Conservation (phyloP, 139 green algal species). For the Chlamydomonas urium region DNA sequence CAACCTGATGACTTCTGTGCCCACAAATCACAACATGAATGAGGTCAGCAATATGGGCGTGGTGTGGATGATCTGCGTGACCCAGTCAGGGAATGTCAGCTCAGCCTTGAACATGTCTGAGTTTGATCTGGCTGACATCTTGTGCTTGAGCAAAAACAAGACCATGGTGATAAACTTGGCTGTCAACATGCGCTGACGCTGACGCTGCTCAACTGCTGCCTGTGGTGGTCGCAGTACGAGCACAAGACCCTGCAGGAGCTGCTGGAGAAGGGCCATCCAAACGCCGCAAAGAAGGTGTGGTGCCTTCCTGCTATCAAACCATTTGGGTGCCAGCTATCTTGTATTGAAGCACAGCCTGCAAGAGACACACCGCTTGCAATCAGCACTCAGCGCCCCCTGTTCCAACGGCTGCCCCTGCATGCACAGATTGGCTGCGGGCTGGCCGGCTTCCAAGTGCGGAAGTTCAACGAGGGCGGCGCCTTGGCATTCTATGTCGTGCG, state of each 20-base stretch:
- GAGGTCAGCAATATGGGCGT: conserved; percentile 6
- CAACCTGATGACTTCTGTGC: not conserved
- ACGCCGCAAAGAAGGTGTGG: conserved; percentile 51
- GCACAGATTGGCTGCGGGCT: conserved; percentile 4
- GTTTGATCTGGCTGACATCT: too few relatives aligned
- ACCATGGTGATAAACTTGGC: too few relatives aligned
- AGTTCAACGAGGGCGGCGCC: conserved; percentile 17
- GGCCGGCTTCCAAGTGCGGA: conserved; percentile 43
- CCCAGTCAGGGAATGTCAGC: too few relatives aligned
- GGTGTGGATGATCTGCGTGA: not conserved
- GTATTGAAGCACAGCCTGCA: too few relatives aligned
- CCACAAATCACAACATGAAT: conserved; percentile 8
- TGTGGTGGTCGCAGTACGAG: conserved; percentile 76
- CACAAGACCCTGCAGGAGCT: conserved; percentile 59
- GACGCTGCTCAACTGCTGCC: too few relatives aligned
- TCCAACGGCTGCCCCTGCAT: too few relatives aligned
- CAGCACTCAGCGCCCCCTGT: too few relatives aligned
- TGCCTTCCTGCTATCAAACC: not conserved
- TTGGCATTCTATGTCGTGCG: conserved; percentile 56
- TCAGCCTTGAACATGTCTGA: too few relatives aligned
- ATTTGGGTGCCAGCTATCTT: too few relatives aligned
- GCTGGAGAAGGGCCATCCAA: conserved; percentile 60
- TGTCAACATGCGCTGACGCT: too few relatives aligned
- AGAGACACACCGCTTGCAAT: too few relatives aligned
- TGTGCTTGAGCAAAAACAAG: too few relatives aligned